phyloP scores from a whole-genome alignment of 768 basidiomycete species.

The Strobilomyces echinocephalus region DNA sequence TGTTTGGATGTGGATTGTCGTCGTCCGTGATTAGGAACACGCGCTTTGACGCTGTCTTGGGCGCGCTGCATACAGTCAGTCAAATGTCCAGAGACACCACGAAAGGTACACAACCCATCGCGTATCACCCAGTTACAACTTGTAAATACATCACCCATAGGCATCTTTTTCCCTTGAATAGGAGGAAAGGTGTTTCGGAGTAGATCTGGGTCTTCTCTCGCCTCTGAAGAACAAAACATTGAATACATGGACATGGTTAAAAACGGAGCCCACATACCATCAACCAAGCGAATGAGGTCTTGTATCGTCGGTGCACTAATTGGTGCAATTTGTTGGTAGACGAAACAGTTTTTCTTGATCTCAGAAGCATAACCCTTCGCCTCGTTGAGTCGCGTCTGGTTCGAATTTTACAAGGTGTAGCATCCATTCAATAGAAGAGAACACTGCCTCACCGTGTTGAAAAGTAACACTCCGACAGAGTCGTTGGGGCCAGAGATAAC shows the following conservation, averaged over 20 bases:
- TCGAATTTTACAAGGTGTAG: not conserved
- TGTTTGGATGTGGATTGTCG: constrained; percentile 43
- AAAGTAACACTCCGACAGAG: constrained; percentile 83
- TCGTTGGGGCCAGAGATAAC: constrained; percentile 86
- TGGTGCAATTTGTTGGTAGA: constrained; percentile 72
- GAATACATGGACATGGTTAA: not conserved
- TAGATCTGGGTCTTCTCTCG: constrained; percentile 56
- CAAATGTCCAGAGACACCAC: constrained; percentile 11
- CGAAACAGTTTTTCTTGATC: constrained; percentile 63
- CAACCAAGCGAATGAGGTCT: constrained; percentile 69
- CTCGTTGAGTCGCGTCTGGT: constrained; percentile 25
- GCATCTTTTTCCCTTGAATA: constrained; percentile 49
- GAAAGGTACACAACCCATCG: constrained; percentile 55
- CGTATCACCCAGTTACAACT: constrained; percentile 88
- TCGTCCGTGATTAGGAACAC: constrained; percentile 90
- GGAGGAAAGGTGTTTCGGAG: constrained; percentile 64
- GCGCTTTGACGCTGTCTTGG: constrained; percentile 86
- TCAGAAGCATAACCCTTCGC: constrained; percentile 43
- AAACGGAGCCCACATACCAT: constrained; percentile 46
- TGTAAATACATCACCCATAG: constrained; percentile 87
- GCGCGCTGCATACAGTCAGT: constrained; percentile 46
- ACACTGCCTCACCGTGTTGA: constrained; percentile 71
- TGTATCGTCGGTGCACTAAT: constrained; percentile 81
- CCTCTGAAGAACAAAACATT: constrained; percentile 39
- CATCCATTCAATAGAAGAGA: not conserved